phyloP scores from a whole-genome alignment of 306 rosid genomes.

The Comarum palustre region DNA sequence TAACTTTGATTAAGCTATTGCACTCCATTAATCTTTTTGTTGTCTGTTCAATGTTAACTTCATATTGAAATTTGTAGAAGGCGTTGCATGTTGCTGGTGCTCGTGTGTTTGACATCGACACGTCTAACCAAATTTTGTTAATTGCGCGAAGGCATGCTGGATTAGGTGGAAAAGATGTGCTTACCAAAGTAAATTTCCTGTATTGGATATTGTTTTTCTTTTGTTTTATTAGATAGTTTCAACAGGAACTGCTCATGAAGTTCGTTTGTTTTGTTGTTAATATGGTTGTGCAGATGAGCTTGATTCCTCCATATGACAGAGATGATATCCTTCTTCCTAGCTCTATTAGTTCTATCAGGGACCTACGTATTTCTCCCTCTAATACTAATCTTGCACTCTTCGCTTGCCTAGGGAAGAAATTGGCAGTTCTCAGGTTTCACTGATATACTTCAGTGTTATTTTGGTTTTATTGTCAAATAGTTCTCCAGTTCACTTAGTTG shows the following conservation, averaged over 20 bases:
- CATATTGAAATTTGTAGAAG: slow-evolving; percentile 44
- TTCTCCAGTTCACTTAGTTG: slow-evolving; percentile 20
- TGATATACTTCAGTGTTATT: background rate
- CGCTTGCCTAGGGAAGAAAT: slow-evolving; percentile 64
- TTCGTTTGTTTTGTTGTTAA: slow-evolving; percentile 15
- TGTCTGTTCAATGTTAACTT: slow-evolving; percentile 23
- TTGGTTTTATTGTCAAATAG: slow-evolving; percentile 2
- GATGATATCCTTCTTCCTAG: slow-evolving; percentile 74
- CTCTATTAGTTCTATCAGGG: slow-evolving; percentile 49
- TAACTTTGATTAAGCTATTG: background rate
- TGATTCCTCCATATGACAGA: slow-evolving; percentile 71
- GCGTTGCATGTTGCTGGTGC: slow-evolving; percentile 61
- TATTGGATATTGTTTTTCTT: slow-evolving; percentile 17
- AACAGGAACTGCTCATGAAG: slow-evolving; percentile 14
- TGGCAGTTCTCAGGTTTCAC: slow-evolving; percentile 73
- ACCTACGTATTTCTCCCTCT: slow-evolving; percentile 62
- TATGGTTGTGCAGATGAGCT: slow-evolving; percentile 63
- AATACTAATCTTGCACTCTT: slow-evolving; percentile 55
- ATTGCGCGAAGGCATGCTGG: slow-evolving; percentile 60
- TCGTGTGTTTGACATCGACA: slow-evolving; percentile 62
- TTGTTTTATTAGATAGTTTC: slow-evolving; percentile 16
- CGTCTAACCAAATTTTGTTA: slow-evolving; percentile 58
- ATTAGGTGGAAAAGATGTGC: slow-evolving; percentile 42
- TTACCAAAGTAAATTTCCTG: slow-evolving; percentile 63
- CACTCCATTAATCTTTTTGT: too few relatives aligned